Base-by-base conservation (phyloP, 169 alveolate genomes). In the Plasmodium gallinaceum region DNA sequence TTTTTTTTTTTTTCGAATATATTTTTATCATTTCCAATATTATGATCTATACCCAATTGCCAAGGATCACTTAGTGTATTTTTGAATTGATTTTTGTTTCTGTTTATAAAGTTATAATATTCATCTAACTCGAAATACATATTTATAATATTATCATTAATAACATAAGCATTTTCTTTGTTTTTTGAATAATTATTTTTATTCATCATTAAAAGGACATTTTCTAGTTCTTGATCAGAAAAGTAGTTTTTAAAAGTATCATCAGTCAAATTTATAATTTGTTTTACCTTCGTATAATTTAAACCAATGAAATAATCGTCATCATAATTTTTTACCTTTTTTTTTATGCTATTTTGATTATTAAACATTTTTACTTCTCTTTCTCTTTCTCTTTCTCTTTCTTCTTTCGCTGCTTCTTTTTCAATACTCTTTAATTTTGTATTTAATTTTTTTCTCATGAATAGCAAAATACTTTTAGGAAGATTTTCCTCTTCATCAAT, bases 31-130 rank as follows among this genome's bases (percentile, higher is more conserved):
- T 62, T 37, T 10, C 4, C 12, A 16, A 65, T 45, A 37, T 24
- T 70, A 20, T 16, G 7, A 12, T 42, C 73, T 22, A 74, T 54
- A 2, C 88, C 88, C 20, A 74, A 42, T 57, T 74, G 73, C 88
- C 74, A 74, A 2, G 88, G 72, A 4, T 74, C 88, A 10, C n/a
- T 64, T 5, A 74, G 18, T 37, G 88, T 74, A 8, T 57, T 74
- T 18, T 58, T 37, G n/a, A 74, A 74, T 74, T 74, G 62, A 22
- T 20, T 74, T 39, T 74, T 74, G 1, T 51, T 20, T 24, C 24
- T 57, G 8, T n/a, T 26, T n/a, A 74, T n/a, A 24, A 46, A 74
- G 16, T 74, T 62, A 14, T 74, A 74, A 22, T 74, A 58, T 5
- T 57, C 61, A 5, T 48, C 62, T 5, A 74, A n/a, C 42, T 46